Percentiles rank a stretch among this genome's conserved stretches.
Conservation (phyloP, 305 asterid genomes). For the Solanum chacoense region DNA sequence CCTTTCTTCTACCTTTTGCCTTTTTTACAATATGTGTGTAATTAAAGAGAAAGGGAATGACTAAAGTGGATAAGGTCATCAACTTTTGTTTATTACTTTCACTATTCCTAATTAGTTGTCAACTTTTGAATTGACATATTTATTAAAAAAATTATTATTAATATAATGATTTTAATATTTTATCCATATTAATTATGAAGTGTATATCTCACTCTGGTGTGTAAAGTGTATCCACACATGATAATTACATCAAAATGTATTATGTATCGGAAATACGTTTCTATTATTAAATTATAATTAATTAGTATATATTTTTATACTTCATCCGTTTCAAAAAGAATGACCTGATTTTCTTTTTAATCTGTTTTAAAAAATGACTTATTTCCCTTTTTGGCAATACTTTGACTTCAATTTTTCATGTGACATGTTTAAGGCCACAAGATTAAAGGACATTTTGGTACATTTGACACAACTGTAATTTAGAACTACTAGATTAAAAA, state of each 20-base stretch:
- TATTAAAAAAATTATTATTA: too few relatives aligned
- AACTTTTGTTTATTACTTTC: background rate
- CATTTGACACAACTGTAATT: too few relatives aligned
- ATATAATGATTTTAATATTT: too few relatives aligned
- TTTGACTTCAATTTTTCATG: too few relatives aligned
- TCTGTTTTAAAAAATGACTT: too few relatives aligned
- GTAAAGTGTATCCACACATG: background rate
- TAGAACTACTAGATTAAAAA: too few relatives aligned
- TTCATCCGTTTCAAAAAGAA: too few relatives aligned
- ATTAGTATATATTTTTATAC: background rate
- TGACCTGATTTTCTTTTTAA: too few relatives aligned
- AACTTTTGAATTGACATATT: too few relatives aligned
- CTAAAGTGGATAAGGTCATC: background rate
- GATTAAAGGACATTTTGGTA: too few relatives aligned
- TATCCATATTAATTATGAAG: background rate
- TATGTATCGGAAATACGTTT: background rate
- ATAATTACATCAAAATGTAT: background rate
- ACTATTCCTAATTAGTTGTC: background rate
- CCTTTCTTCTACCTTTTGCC: constrained; percentile 1
- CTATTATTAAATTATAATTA: background rate
- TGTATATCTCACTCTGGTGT: background rate
- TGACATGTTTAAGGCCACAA: too few relatives aligned
- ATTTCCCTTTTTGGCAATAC: too few relatives aligned
- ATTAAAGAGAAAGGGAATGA: background rate
- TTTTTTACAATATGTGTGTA: background rate